Conservation (phyloP, 176 grass and related monocot species). For the Saccharum officinarum region DNA sequence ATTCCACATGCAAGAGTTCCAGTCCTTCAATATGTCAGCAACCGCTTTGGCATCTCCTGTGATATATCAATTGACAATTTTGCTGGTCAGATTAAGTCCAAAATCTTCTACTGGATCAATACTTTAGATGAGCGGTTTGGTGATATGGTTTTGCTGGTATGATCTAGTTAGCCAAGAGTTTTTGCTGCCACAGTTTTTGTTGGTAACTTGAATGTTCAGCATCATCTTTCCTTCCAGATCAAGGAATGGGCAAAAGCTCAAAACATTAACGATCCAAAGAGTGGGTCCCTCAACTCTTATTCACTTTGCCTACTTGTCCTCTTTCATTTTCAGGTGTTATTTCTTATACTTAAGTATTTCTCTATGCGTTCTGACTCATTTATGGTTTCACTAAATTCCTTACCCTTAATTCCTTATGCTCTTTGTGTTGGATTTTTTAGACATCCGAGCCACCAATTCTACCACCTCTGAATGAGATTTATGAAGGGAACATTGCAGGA, state of each 20-base stretch:
- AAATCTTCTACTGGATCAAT: slow-evolving; percentile 73
- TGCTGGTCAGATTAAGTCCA: slow-evolving; percentile 79
- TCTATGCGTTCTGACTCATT: not conserved
- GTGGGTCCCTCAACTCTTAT: slow-evolving; percentile 85
- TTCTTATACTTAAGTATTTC: slow-evolving; percentile 21
- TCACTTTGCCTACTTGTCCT: slow-evolving; percentile 90
- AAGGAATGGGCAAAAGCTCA: slow-evolving; percentile 99
- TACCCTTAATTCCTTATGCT: not conserved
- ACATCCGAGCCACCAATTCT: slow-evolving; percentile 77
- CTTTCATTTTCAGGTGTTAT: slow-evolving; percentile 91
- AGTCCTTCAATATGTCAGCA: slow-evolving; percentile 75
- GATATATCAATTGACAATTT: slow-evolving; percentile 86
- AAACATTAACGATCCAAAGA: slow-evolving; percentile 89
- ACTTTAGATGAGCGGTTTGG: slow-evolving; percentile 74
- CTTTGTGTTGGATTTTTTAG: slow-evolving; percentile 32
- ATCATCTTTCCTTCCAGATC: slow-evolving; percentile 57
- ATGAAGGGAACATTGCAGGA: slow-evolving; percentile 64
- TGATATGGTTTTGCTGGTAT: slow-evolving; percentile 92
- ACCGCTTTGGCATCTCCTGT: slow-evolving; percentile 62
- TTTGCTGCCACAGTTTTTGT: slow-evolving; percentile 15
- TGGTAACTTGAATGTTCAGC: slow-evolving; percentile 29
- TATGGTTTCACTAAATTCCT: slow-evolving; percentile 25
- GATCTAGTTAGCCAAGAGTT: slow-evolving; percentile 12
- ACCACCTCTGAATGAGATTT: slow-evolving; percentile 82
- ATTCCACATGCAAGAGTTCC: slow-evolving; percentile 91